Evolutionary conservation across 139 green algal genomes (phyloP).

Genomic region (Chlorella sp.): DNA sequence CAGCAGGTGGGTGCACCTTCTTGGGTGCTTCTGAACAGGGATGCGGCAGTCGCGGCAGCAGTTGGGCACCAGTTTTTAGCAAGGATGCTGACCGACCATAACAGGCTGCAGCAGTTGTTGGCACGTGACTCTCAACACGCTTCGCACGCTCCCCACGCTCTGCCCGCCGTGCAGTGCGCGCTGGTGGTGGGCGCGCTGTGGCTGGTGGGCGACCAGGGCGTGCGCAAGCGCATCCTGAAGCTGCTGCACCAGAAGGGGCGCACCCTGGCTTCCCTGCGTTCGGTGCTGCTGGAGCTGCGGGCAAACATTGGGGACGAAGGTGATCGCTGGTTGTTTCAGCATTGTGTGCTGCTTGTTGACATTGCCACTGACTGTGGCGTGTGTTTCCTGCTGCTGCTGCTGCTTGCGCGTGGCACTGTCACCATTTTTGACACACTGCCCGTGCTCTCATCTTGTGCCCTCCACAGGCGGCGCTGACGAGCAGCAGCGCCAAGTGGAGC

Average conservation of each 20-base stretch:
- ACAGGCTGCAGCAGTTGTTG: constrained; percentile 79
- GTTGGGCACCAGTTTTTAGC: no score
- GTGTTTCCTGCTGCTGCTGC: no score
- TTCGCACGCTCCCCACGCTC: background rate
- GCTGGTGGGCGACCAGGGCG: constrained; percentile 69
- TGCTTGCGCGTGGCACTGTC: no score
- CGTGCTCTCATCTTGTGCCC: no score
- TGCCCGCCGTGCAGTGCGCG: constrained; percentile 37
- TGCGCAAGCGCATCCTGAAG: constrained; percentile 76
- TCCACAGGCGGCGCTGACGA: constrained; percentile 32
- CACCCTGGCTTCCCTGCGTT: constrained; percentile 68
- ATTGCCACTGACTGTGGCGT: no score
- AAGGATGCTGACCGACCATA: constrained; percentile 86
- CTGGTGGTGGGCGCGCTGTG: constrained; percentile 82
- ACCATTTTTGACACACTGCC: no score
- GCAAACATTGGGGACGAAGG: constrained; percentile 38
- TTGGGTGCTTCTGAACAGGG: no score
- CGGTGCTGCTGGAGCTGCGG: constrained; percentile 60
- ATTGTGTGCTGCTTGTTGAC: no score
- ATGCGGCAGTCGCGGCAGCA: no score
- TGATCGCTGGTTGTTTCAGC: no score
- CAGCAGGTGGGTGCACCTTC: constrained; percentile 70
- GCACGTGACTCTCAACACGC: no score
- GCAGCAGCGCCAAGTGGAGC: constrained; percentile 14
- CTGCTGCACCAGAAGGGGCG: constrained; percentile 82